Evolutionary conservation across 805 yeast species (phyloP), one percentile per base, ranked within the genome.

Genomic region (Saturnispora quitensis): DNA sequence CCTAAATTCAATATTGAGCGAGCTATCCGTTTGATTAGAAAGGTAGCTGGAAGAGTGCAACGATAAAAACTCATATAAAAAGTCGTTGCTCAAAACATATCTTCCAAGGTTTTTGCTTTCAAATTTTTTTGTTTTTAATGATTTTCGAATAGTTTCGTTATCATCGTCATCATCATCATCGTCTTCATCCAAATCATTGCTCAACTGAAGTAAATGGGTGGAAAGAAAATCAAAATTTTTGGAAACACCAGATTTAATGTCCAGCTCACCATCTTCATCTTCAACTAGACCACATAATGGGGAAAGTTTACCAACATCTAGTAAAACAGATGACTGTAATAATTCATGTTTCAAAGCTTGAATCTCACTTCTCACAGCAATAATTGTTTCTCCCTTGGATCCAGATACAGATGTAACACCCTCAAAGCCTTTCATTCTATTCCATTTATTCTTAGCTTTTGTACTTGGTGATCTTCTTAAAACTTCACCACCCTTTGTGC

Each of bases 401-500:
- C 43, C 17, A 7, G 12, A 40, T 9, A 33, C 28, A 18, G 44
- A 27, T 25, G 33, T 28, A 13, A 42, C 38, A 22, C 34, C 27
- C 24, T 47, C 50, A 31, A 55, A 53, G 10, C 58, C 58, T 61
- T 68, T 59, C 55, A 69, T 62, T 50, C 68, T 50, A 45, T 61
- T 53, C 53, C 73, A 58, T 55, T 66, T 55, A 7, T 51, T 27
- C 17, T 55, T 55, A 1, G 52, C 28, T 12, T 50, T 49, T 13
- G 22, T 34, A 22, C n/a, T 34, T 18, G 22, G 74, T 25, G 71
- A 56, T 54, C 72, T 64, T 55, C 71, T 69, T 57, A 77, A 88
- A 0, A 78, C 86, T 22, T 83, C 75, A 0, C 97, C 97, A 47
- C 81, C 80, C 20, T 71, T 64, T 0, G 93, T 84, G 55, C 85